Base-by-base conservation (phyloP, 208 protist genomes). In the Acanthamoeba healyi region DNA sequence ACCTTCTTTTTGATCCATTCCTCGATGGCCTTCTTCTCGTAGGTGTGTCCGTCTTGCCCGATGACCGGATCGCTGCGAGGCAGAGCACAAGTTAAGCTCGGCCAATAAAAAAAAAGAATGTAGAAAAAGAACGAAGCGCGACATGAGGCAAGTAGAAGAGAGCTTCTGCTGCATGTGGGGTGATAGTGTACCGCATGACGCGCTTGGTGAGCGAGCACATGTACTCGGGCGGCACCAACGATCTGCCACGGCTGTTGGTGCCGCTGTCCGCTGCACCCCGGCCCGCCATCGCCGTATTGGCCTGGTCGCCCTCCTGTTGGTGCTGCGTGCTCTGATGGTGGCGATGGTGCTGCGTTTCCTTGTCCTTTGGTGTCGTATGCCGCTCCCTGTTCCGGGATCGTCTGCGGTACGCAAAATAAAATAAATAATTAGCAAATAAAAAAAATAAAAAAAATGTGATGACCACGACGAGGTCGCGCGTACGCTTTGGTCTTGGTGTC, bases 1-100 rank as follows among this genome's bases (percentile, higher is more conserved):
- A 74, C 65, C 65, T 74, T 79, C 40, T 79, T 40, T 17, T 79
- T 40, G 70, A 79, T 40, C 70, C 70, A 79, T 9, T 79, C 36
- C 29, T 79, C 70, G 17, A 79, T 79, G 32, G 70, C 70, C 24
- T 79, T 44, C 70, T 29, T 40, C 24, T 79, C 70, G 70, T 79
- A 79, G 32, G 70, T 79, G 36, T 79, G 40, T 10, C 70, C 70
- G 70, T 79, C 70, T 34, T 79, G 34, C 1, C 34, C 70, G 22
- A 79, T 29, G 22, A 79, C 70, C 5, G 70, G 70, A 0, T 79
- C 70, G 2, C 70, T 74, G 63, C 0, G 65, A 42, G 1, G 58
- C 26, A 24, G 19, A 67, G 58, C 58, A 67, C 4, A 17, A 22
- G 26, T 12, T 22, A 34, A 74, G 0, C n/a, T n/a, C n/a, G n/a